A percentile compares a stretch with the other conserved stretches of the same genome.
These are phyloP conservation scores for Hypoxylon sp. DNA, from an alignment of 2,329 filamentous ascomycete genomes.

Conservation along the genomic window DNA sequence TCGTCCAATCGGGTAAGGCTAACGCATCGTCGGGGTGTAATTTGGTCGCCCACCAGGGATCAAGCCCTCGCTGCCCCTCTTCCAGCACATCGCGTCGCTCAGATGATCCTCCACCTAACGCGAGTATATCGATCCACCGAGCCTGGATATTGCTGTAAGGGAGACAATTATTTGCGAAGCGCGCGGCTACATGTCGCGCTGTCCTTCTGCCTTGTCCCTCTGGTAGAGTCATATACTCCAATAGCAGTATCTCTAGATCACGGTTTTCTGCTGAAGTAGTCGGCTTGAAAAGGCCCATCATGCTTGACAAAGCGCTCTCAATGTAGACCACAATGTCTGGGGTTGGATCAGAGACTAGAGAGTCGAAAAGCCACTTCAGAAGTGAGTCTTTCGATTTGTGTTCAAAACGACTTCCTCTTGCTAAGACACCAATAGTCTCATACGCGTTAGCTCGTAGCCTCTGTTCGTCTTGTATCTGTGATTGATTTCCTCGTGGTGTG, in stretches of 20 bases:
- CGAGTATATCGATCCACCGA: conserved; percentile 90
- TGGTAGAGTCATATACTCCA: conserved; percentile 75
- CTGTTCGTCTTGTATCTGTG: conserved; percentile 69
- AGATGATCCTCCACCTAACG: conserved; percentile 75
- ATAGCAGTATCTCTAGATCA: conserved; percentile 69
- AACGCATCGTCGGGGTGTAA: conserved; percentile 55
- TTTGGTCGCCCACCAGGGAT: conserved; percentile 69
- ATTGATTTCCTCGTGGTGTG: conserved; percentile 60
- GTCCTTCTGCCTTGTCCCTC: conserved; percentile 74
- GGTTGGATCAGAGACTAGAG: conserved; percentile 83
- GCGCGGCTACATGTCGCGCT: conserved; percentile 84
- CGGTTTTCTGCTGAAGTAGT: conserved; percentile 51
- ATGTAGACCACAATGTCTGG: conserved; percentile 86
- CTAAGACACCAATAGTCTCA: conserved; percentile 88
- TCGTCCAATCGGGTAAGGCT: conserved; percentile 66
- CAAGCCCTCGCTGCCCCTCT: conserved; percentile 89
- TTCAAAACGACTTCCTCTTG: conserved; percentile 73
- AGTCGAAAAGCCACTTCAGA: conserved; percentile 85
- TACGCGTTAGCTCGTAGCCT: conserved; percentile 85
- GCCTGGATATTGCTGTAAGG: conserved; percentile 83
- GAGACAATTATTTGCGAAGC: conserved; percentile 91
- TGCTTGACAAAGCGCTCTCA: conserved; percentile 86
- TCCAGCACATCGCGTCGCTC: conserved; percentile 88
- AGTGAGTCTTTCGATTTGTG: conserved; percentile 67
- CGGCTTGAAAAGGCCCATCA: conserved; percentile 66